A percentile compares a stretch with the other conserved stretches of the same genome.
Evolutionary conservation across 2,329 filamentous ascomycete species (phyloP).

Genomic region (Rhinocladiella mackenziei): DNA sequence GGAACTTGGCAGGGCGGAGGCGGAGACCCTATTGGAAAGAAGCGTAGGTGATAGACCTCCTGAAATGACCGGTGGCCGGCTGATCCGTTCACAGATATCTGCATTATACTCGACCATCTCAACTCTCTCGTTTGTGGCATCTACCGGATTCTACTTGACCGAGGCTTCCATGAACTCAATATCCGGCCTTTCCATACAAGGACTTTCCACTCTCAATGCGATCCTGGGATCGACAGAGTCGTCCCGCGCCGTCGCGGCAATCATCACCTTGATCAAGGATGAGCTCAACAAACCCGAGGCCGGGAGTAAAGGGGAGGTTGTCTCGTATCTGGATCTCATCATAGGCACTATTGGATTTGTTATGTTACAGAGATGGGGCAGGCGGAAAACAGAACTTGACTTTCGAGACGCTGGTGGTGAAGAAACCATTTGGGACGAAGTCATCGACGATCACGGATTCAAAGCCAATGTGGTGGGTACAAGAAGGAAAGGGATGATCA

Average conservation of each 20-base stretch:
- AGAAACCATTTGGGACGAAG: constrained; percentile 44
- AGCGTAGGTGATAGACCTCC: constrained; percentile 37
- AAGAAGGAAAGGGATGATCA: constrained; percentile 32
- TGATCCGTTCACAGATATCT: constrained; percentile 36
- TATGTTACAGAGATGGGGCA: constrained; percentile 46
- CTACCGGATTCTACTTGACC: constrained; percentile 45
- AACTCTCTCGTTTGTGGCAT: constrained; percentile 46
- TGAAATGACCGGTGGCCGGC: background rate
- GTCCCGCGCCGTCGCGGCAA: constrained; percentile 46
- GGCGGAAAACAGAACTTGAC: constrained; percentile 41
- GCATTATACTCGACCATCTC: constrained; percentile 44
- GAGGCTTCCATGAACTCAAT: constrained; percentile 43
- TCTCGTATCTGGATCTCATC: constrained; percentile 43
- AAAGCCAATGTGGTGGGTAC: constrained; percentile 47
- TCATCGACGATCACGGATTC: constrained; percentile 45
- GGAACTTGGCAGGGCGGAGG: constrained; percentile 39
- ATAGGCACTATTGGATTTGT: constrained; percentile 45
- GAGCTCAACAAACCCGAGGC: constrained; percentile 41
- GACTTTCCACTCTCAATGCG: constrained; percentile 45
- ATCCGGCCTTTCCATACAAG: constrained; percentile 42
- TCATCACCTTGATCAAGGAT: constrained; percentile 45
- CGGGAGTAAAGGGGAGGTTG: constrained; percentile 35
- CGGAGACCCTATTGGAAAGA: constrained; percentile 44
- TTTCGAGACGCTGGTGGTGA: constrained; percentile 40
- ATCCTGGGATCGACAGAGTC: constrained; percentile 48